Evolutionary conservation across 2,329 filamentous ascomycete genomes (phyloP).

Genomic region (Exophiala spinifera): DNA sequence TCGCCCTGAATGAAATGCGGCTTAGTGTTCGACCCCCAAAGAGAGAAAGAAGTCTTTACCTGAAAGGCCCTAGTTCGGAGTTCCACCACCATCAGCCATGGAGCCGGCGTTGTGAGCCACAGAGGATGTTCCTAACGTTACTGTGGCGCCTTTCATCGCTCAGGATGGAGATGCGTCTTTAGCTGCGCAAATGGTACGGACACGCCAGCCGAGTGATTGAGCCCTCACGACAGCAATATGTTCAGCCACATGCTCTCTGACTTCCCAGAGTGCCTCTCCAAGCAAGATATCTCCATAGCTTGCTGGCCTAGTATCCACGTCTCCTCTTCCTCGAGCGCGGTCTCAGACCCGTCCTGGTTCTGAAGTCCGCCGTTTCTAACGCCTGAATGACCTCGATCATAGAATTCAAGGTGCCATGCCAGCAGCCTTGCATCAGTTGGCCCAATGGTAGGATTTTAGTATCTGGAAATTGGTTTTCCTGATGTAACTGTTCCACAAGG

Average conservation of each 20-base stretch:
- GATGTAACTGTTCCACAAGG: constrained; percentile 11
- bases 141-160: constrained; percentile 6
- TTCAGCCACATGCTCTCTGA: constrained; percentile 39
- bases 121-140: too few relatives aligned
- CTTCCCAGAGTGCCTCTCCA: constrained; percentile 35
- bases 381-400: constrained; percentile 6
- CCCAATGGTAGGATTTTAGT: constrained; percentile 10
- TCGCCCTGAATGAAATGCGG: too few relatives aligned
- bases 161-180: constrained; percentile 1
- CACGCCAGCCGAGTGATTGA: constrained; percentile 34
- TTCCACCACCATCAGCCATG: too few relatives aligned
- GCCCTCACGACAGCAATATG: constrained; percentile 36
- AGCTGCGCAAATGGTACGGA: constrained; percentile 36
- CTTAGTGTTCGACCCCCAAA: too few relatives aligned
- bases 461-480: constrained; percentile 15
- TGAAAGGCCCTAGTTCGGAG: too few relatives aligned
- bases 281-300: constrained; percentile 33
- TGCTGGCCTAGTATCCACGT: constrained; percentile 24
- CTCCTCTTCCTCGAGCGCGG: constrained; percentile 36
- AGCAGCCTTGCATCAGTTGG: constrained; percentile 16
- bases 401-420: constrained; percentile 15
- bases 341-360: constrained; percentile 34
- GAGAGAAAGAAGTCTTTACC: too few relatives aligned
- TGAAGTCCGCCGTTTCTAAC: constrained; percentile 18
- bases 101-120: too few relatives aligned